Evolutionary conservation across 2,329 filamentous ascomycete genomes (phyloP).

Genomic region (Sphaceloma murrayae): DNA sequence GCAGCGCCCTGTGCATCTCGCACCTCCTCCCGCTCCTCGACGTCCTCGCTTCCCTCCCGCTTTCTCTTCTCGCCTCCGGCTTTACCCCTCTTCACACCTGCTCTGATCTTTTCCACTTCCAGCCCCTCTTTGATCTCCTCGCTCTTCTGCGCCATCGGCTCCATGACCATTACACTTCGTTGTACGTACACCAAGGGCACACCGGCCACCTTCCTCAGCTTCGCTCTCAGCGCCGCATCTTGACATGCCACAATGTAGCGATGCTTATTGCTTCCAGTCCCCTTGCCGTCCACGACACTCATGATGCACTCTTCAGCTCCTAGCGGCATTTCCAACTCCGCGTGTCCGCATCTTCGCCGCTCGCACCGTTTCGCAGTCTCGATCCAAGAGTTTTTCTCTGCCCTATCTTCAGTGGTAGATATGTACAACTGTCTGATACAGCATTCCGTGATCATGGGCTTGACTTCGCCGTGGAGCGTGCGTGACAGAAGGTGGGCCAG

Average conservation of each 20-base stretch:
- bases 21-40: conserved; percentile 20
- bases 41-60: conserved; percentile 23
- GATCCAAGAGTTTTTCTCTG: conserved; percentile 50
- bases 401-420: conserved; percentile 19
- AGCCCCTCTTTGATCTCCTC: conserved; percentile 54
- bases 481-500: conserved; percentile 65
- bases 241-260: conserved; percentile 71
- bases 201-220: conserved; percentile 57
- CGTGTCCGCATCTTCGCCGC: conserved; percentile 68
- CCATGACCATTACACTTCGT: conserved; percentile 67
- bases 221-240: conserved; percentile 52
- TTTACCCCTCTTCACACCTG: conserved; percentile 45
- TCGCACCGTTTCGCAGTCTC: conserved; percentile 66
- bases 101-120: conserved; percentile 65
- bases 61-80: conserved; percentile 25
- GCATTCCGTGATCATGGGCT: conserved; percentile 77
- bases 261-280: conserved; percentile 61
- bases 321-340: conserved; percentile 62
- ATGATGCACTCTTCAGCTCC: conserved; percentile 59
- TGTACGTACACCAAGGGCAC: conserved; percentile 72
- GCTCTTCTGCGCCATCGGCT: conserved; percentile 64
- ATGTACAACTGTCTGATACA: conserved; percentile 70
- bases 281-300: conserved; percentile 71
- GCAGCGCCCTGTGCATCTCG: conserved; percentile 24
- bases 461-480: conserved; percentile 78